Percentiles rank a stretch among this genome's conserved stretches.
phyloP scores from a whole-genome alignment of 2,329 filamentous ascomycete species.

The Aureobasidium namibiae region DNA sequence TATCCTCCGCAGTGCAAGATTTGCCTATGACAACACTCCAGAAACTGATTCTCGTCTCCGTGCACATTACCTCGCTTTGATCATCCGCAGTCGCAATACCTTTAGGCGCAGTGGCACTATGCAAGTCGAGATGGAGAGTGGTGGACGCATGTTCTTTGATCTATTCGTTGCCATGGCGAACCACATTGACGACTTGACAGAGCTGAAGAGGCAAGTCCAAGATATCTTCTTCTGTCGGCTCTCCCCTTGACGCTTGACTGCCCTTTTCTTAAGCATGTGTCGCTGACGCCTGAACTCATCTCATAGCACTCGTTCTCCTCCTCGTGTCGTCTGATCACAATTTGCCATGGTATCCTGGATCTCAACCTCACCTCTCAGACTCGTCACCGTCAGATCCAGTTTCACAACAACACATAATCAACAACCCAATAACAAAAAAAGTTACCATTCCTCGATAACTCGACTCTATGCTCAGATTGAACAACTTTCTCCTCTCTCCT shows the following conservation, averaged over 20 bases:
- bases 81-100: conserved; percentile 93
- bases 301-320: not conserved
- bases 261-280: not conserved
- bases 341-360: not conserved
- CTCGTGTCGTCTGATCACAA: not conserved
- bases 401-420: not conserved
- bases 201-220: conserved; percentile 56
- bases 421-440: not conserved
- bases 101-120: conserved; percentile 98
- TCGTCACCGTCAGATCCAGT: not conserved
- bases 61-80: conserved; percentile 93
- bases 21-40: conserved; percentile 91
- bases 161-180: conserved; percentile 98
- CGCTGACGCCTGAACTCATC: not conserved
- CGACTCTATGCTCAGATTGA: not conserved
- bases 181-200: conserved; percentile 88
- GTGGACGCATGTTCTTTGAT: conserved; percentile 94
- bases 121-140: conserved; percentile 96
- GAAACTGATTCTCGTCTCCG: conserved; percentile 87
- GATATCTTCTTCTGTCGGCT: not conserved
- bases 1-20: conserved; percentile 86
- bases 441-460: not conserved
- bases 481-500: not conserved
- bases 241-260: not conserved
- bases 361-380: not conserved